Base-by-base conservation (phyloP, 257 asterid species). In the Solanum megistacrolobum region DNA sequence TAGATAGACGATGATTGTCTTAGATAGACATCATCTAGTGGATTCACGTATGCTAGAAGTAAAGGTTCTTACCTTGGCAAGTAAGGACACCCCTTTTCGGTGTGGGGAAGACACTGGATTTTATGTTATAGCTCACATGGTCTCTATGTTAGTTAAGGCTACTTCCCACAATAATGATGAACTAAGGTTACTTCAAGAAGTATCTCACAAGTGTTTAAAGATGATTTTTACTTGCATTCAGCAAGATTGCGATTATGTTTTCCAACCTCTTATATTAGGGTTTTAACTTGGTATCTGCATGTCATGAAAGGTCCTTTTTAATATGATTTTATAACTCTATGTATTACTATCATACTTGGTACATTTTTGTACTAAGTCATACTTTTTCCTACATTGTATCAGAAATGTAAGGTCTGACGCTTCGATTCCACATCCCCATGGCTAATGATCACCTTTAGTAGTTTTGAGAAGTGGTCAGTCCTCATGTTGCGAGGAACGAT, bases 381-480 rank as follows among this genome's bases (percentile, higher is more conserved):
- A 52, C 62, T 52, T 1, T 52, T 52, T 52, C 23, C 10, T 52
- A 52, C n/a, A 18, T 52, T 52, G 4, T 52, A 6, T 52, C 2
- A 52, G 4, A 52, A 52, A 52, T 6, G 9, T 16, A 52, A n/a
- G 62, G 62, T 52, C 1, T 1, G 0, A 16, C 1, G 0, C 9
- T 52, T 16, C 0, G 1, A 16, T 52, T 16, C 0, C 0, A 4
- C 9, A 18, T 52, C n/a, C n/a, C 23, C 9, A 0, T 16, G 62
- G n/a, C 62, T 16, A 52, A 52, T 52, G 23, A 18, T 52, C n/a
- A 52, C 62, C n/a, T 6, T n/a, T 16, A 52, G 62, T 52, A 52
- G 4, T 52, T 52, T 52, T 0, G 9, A 52, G 23, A 52, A 52
- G 10, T 52, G 1, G 62, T 52, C 4, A 52, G 9, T 52, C 4